Percentiles rank a stretch among this genome's conserved stretches.
Conservation (phyloP, 2,329 filamentous ascomycete genomes). For the Diaporthe ilicicola region DNA sequence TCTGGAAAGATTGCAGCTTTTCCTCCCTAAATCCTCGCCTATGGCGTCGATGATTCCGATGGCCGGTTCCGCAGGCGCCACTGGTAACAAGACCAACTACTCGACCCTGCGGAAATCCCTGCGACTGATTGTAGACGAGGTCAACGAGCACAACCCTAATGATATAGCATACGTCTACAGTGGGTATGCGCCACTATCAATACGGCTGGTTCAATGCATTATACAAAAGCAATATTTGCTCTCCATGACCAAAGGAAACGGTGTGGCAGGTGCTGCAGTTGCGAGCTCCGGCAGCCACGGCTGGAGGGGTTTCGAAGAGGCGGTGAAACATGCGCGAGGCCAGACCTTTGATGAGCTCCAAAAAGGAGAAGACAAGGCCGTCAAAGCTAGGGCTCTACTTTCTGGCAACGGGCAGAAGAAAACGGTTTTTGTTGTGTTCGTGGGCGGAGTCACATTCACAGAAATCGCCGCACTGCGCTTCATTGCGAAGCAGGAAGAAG, state of each 20-base stretch:
- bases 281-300: conserved; percentile 74
- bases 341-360: conserved; percentile 92
- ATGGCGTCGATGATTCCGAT: conserved; percentile 85
- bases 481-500: conserved; percentile 83
- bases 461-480: conserved; percentile 95
- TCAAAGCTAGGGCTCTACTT: conserved; percentile 84
- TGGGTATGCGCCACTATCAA: conserved; percentile 91
- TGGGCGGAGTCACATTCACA: conserved; percentile 96
- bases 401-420: conserved; percentile 80
- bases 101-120: conserved; percentile 85
- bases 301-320: conserved; percentile 94
- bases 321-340: conserved; percentile 85
- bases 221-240: conserved; percentile 88
- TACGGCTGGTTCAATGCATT: conserved; percentile 90
- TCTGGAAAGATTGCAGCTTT: conserved; percentile 88
- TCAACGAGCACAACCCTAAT: conserved; percentile 92
- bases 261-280: conserved; percentile 53
- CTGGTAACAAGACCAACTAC: conserved; percentile 87
- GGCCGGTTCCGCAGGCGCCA: conserved; percentile 62
- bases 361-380: conserved; percentile 90
- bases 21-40: conserved; percentile 79
- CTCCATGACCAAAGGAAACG: conserved; percentile 72
- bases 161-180: conserved; percentile 99
- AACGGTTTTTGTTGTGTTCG: conserved; percentile 93
- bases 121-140: conserved; percentile 91